phyloP scores from a whole-genome alignment of 1,284 basidiomycete genomes.

The Heterobasidion parviporum region DNA sequence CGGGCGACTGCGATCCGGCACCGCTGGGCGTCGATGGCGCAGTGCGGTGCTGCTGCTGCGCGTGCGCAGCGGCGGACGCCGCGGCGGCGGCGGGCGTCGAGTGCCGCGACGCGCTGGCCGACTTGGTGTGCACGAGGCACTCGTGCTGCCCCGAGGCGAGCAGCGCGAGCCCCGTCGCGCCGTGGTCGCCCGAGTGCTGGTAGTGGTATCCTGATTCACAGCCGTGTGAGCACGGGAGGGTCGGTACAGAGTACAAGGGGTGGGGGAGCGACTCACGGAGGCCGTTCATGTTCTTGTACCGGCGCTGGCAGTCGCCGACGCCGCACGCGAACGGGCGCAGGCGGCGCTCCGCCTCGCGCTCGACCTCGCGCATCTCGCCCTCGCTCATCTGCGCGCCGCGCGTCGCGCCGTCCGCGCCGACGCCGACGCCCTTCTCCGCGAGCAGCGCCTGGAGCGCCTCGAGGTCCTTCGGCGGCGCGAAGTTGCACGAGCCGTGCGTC shows the following conservation, averaged over 20 bases:
- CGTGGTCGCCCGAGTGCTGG: slow-evolving; percentile 94
- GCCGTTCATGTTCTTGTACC: slow-evolving; percentile 99
- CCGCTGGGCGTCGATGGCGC: not conserved
- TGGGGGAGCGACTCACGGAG: slow-evolving; percentile 40
- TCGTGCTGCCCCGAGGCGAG: slow-evolving; percentile 82
- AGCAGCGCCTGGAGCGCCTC: slow-evolving; percentile 63
- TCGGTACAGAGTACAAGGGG: not conserved
- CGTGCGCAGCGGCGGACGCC: not conserved
- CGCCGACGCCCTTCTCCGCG: slow-evolving; percentile 38
- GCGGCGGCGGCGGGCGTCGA: slow-evolving; percentile 3
- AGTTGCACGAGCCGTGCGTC: slow-evolving; percentile 89
- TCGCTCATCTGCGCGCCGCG: slow-evolving; percentile 37
- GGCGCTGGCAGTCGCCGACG: slow-evolving; percentile 83
- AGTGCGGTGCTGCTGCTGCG: not conserved
- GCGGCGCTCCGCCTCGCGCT: slow-evolving; percentile 75
- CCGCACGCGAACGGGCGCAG: slow-evolving; percentile 84
- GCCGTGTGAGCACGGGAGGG: slow-evolving; percentile 5
- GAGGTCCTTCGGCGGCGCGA: slow-evolving; percentile 76
- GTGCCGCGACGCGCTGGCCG: slow-evolving; percentile 4
- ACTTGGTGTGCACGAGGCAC: slow-evolving; percentile 26
- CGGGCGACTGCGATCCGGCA: not conserved
- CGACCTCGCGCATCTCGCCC: slow-evolving; percentile 63
- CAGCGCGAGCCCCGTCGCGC: slow-evolving; percentile 76
- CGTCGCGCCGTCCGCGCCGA: not conserved
- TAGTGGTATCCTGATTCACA: slow-evolving; percentile 76